Percentiles rank a stretch among this genome's conserved stretches.
These are phyloP conservation scores for Coprinellus aureogranulatus DNA, from an alignment of 768 basidiomycete species.

Conservation along the genomic window DNA sequence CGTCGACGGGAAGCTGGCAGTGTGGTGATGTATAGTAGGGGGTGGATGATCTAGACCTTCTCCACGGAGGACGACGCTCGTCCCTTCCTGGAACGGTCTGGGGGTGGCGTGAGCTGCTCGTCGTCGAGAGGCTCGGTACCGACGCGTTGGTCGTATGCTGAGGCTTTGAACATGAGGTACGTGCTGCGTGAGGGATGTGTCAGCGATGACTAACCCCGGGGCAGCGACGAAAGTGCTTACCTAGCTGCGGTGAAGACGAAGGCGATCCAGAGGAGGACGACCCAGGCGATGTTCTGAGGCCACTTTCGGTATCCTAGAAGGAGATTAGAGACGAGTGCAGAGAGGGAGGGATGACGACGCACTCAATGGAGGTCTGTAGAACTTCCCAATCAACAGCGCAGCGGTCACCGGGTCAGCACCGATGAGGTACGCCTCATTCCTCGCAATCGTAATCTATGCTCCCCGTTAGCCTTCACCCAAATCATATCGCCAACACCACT, in stretches of 20 bases:
- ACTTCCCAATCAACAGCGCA: slow-evolving; percentile 16
- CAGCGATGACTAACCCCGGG: not conserved
- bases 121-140: too few species aligned
- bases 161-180: slow-evolving; percentile 2
- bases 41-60: too few species aligned
- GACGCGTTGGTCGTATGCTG: not conserved
- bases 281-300: slow-evolving; percentile 30
- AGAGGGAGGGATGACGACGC: slow-evolving; percentile 4
- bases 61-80: too few species aligned
- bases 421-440: slow-evolving; percentile 21
- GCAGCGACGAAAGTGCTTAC: slow-evolving; percentile 17
- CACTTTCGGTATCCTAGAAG: slow-evolving; percentile 25
- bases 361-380: slow-evolving; percentile 27
- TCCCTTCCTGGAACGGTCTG: too few species aligned
- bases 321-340: not conserved
- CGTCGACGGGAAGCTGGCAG: too few species aligned
- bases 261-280: slow-evolving; percentile 32
- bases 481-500: slow-evolving; percentile 6
- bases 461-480: not conserved
- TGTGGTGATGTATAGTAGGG: too few species aligned
- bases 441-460: slow-evolving; percentile 26
- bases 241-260: slow-evolving; percentile 24
- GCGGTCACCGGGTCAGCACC: slow-evolving; percentile 19
- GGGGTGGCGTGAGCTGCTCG: too few species aligned
- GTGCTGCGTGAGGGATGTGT: slow-evolving; percentile 1